phyloP scores from a whole-genome alignment of 164 flowering plant species.

The Nelumbo lutea region DNA sequence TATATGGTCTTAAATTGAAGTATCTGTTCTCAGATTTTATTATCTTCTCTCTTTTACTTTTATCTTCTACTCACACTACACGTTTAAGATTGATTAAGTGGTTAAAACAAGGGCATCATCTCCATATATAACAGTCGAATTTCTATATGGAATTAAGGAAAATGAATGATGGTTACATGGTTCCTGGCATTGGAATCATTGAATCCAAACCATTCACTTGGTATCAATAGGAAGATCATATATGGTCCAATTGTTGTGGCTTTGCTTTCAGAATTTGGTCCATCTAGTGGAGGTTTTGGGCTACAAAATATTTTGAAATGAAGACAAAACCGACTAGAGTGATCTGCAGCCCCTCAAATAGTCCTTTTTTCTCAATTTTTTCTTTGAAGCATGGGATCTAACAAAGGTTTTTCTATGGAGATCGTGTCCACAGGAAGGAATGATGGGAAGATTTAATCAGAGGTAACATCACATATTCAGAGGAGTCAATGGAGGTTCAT shows the following conservation, averaged over 20 bases:
- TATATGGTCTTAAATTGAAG: neutral
- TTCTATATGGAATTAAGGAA: neutral
- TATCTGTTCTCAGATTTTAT: neutral
- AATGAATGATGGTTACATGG: neutral
- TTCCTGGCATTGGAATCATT: neutral
- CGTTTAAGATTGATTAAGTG: no score
- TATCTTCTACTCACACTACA: constrained; percentile 74
- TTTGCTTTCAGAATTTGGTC: no score
- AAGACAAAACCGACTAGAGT: no score
- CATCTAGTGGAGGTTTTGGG: no score
- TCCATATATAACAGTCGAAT: neutral
- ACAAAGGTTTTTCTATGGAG: neutral
- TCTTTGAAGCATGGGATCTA: no score
- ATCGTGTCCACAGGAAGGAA: neutral
- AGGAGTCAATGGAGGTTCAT: constrained; percentile 14
- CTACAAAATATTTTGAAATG: no score
- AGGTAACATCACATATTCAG: constrained; percentile 27
- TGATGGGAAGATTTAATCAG: constrained; percentile 30
- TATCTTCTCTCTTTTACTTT: constrained; percentile 66
- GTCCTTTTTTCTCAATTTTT: no score
- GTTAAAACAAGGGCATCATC: constrained; percentile 4
- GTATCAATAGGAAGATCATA: neutral
- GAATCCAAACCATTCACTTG: neutral
- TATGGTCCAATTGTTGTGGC: no score
- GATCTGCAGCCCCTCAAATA: no score